Evolutionary conservation across 768 basidiomycete genomes (phyloP).

Genomic region (Leccinum uliginosum): DNA sequence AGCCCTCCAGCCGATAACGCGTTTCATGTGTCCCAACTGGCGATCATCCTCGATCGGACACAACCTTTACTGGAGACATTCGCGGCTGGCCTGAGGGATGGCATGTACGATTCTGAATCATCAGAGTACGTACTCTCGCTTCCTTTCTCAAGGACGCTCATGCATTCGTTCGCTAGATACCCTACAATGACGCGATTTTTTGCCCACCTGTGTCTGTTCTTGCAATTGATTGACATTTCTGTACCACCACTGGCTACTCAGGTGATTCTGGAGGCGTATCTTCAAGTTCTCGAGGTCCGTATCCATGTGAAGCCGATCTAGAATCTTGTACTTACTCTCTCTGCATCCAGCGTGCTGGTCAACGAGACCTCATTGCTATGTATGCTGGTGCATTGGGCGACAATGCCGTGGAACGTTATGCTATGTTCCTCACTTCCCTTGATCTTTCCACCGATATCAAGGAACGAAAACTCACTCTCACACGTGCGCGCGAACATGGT

Average conservation of each 20-base stretch:
- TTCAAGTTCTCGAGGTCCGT: conserved; percentile 78
- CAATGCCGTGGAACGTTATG: conserved; percentile 89
- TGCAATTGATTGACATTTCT: conserved; percentile 73
- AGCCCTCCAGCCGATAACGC: conserved; percentile 67
- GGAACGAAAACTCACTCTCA: conserved; percentile 67
- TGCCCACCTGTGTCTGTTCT: conserved; percentile 85
- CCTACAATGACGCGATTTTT: conserved; percentile 82
- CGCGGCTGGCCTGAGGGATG: conserved; percentile 51
- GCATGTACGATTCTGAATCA: conserved; percentile 43
- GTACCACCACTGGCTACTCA: conserved; percentile 76
- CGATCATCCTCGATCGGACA: conserved; percentile 71
- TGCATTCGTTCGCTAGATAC: conserved; percentile 41
- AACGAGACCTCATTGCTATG: conserved; percentile 86
- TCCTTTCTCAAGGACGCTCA: neutral
- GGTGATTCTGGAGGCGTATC: conserved; percentile 81
- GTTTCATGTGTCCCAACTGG: conserved; percentile 78
- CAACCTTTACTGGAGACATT: conserved; percentile 66
- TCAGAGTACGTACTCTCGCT: conserved; percentile 49
- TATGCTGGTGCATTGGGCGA: conserved; percentile 90
- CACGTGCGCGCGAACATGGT: conserved; percentile 77
- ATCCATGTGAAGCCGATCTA: neutral
- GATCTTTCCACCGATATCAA: conserved; percentile 57
- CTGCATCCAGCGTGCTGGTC: conserved; percentile 54
- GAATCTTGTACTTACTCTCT: neutral
- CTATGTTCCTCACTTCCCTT: conserved; percentile 79